These are phyloP conservation scores for Pleurotus ostreatus DNA, from an alignment of 768 basidiomycete species.

Conservation along the genomic window DNA sequence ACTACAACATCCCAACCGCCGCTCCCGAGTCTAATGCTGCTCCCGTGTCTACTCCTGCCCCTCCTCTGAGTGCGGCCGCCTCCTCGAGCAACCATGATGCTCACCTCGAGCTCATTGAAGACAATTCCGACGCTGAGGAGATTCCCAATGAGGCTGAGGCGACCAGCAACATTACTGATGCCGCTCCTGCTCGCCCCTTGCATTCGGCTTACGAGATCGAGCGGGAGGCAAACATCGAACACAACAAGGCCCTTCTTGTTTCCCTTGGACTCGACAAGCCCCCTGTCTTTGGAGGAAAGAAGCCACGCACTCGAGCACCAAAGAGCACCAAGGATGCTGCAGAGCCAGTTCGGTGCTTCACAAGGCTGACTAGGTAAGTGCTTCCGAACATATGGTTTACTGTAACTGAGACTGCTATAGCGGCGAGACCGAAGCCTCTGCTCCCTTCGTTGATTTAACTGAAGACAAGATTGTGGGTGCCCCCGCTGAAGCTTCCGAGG, in stretches of 20 bases:
- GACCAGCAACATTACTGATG: neutral
- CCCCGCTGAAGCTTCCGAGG: too few species aligned
- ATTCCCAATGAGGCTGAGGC: neutral
- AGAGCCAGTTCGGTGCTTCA: neutral
- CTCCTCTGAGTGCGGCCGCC: neutral
- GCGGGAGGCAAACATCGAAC: conserved; percentile 29
- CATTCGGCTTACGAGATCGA: conserved; percentile 28
- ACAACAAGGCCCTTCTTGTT: conserved; percentile 42
- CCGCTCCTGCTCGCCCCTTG: neutral
- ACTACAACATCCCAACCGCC: neutral
- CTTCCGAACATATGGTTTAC: neutral
- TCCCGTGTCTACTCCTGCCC: neutral
- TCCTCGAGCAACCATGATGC: neutral
- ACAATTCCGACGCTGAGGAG: neutral
- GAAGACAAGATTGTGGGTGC: too few species aligned
- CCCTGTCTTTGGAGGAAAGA: conserved; percentile 39
- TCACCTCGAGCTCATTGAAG: neutral
- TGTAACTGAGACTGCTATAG: neutral
- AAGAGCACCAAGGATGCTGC: neutral
- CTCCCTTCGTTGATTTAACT: too few species aligned
- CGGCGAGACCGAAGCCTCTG: too few species aligned
- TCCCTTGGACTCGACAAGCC: conserved; percentile 44
- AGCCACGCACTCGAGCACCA: conserved; percentile 25
- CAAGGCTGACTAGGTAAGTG: neutral
- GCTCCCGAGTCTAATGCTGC: neutral